These are phyloP conservation scores for Prosopis cineraria DNA, from an alignment of 306 rosid genomes.

Conservation along the genomic window DNA sequence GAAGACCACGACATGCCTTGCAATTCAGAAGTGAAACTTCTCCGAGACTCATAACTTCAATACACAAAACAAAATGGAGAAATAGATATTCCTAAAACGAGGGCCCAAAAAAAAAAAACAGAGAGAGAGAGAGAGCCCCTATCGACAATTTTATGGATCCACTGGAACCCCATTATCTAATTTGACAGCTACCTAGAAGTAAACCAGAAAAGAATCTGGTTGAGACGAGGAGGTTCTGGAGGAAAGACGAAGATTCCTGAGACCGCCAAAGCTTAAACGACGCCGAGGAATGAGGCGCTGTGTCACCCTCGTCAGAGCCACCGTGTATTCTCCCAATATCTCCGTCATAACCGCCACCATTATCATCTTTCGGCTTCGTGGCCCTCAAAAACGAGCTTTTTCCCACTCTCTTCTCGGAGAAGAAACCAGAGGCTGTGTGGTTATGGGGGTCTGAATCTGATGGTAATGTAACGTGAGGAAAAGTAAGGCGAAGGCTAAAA, in stretches of 20 bases:
- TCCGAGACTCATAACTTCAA: background rate
- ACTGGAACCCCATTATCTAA: background rate
- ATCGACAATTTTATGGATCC: background rate
- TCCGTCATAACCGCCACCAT: slow-evolving; percentile 51
- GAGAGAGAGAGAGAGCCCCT: background rate
- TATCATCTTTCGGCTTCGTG: slow-evolving; percentile 47
- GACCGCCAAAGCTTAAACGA: slow-evolving; percentile 6
- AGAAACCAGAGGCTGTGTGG: background rate
- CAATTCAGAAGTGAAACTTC: background rate
- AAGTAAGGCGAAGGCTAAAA: background rate
- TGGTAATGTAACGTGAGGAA: background rate
- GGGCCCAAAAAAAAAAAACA: too few species aligned
- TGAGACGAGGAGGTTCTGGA: slow-evolving; percentile 31
- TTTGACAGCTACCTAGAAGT: slow-evolving; percentile 40
- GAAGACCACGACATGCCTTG: background rate
- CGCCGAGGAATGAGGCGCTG: slow-evolving; percentile 42
- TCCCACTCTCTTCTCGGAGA: background rate
- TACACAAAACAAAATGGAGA: background rate
- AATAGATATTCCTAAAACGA: background rate
- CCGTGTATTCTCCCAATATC: slow-evolving; percentile 52
- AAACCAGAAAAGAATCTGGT: slow-evolving; percentile 51
- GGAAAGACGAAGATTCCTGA: slow-evolving; percentile 33
- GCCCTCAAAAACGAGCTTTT: background rate
- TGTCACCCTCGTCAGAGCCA: slow-evolving; percentile 46
- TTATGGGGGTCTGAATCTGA: background rate